A percentile compares a stretch with the other conserved stretches of the same genome.
These are phyloP conservation scores for Penicillium steckii DNA, from an alignment of 495 filamentous ascomycete genomes.

Conservation along the genomic window DNA sequence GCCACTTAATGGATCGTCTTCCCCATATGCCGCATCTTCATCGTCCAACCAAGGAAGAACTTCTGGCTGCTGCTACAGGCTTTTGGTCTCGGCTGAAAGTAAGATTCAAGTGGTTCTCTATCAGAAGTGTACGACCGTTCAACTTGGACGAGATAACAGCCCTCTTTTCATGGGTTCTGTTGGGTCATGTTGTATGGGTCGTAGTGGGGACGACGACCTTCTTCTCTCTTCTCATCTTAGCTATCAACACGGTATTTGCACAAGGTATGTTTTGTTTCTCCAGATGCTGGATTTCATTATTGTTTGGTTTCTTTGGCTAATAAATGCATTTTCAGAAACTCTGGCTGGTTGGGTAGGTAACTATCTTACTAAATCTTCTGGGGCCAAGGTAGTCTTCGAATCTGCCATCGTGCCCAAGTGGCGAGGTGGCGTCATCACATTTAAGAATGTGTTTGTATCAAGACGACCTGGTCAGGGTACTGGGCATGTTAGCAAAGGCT, in stretches of 20 bases:
- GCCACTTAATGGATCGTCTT: constrained; percentile 61
- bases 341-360: constrained; percentile 91
- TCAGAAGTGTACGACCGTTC: constrained; percentile 91
- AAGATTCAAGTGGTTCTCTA: constrained; percentile 96
- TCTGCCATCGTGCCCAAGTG: constrained; percentile 96
- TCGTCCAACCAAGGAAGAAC: constrained; percentile 88
- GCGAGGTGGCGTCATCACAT: constrained; percentile 90
- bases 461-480: constrained; percentile 76
- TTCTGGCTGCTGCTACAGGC: constrained; percentile 85
- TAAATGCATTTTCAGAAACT: constrained; percentile 62
- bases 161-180: constrained; percentile 90
- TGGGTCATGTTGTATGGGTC: constrained; percentile 93
- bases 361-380: constrained; percentile 91
- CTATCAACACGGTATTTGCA: constrained; percentile 94
- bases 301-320: background rate
- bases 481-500: constrained; percentile 88
- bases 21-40: constrained; percentile 70
- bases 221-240: constrained; percentile 83
- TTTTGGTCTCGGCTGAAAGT: constrained; percentile 91
- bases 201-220: constrained; percentile 95
- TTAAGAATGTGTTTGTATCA: constrained; percentile 96
- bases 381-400: constrained; percentile 95
- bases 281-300: too few relatives aligned
- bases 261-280: constrained; percentile 62
- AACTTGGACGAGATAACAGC: constrained; percentile 94